Evolutionary conservation across 1,139 yeast species (phyloP).

Genomic region (Suhomyces bribrorum): DNA sequence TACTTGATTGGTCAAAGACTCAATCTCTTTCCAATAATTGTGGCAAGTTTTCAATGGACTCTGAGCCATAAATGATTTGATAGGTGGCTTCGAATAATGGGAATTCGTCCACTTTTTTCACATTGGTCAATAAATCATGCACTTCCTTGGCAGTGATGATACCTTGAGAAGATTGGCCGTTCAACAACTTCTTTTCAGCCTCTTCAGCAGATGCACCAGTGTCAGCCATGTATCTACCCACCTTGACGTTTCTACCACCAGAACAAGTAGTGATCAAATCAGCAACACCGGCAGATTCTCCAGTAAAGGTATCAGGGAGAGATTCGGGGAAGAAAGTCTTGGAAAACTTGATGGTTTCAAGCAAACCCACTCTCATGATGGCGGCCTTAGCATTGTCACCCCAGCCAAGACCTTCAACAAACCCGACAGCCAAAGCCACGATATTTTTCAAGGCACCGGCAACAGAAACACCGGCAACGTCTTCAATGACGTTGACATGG

Average conservation of each 20-base stretch:
- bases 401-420: constrained; percentile 53
- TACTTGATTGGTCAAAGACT: background rate
- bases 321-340: constrained; percentile 46
- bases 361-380: constrained; percentile 49
- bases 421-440: constrained; percentile 51
- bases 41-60: constrained; percentile 46
- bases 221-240: constrained; percentile 50
- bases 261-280: constrained; percentile 52
- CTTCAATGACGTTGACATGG: constrained; percentile 50
- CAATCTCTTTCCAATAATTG: constrained; percentile 29
- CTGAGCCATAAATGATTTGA: constrained; percentile 46
- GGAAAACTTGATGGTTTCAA: constrained; percentile 46
- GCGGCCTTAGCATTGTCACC: constrained; percentile 56
- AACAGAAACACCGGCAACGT: constrained; percentile 51
- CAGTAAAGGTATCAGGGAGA: constrained; percentile 40
- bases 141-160: constrained; percentile 51
- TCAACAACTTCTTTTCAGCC: constrained; percentile 48
- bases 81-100: constrained; percentile 53
- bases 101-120: constrained; percentile 35
- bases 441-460: constrained; percentile 53
- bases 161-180: constrained; percentile 55
- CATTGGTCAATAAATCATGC: constrained; percentile 44
- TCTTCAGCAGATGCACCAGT: constrained; percentile 45
- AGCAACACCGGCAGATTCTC: constrained; percentile 53
- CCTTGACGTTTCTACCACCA: constrained; percentile 53